Percentiles rank a stretch among this genome's conserved stretches.
Conservation (phyloP, 116 monocot species). For the Thalassia testudinum region DNA sequence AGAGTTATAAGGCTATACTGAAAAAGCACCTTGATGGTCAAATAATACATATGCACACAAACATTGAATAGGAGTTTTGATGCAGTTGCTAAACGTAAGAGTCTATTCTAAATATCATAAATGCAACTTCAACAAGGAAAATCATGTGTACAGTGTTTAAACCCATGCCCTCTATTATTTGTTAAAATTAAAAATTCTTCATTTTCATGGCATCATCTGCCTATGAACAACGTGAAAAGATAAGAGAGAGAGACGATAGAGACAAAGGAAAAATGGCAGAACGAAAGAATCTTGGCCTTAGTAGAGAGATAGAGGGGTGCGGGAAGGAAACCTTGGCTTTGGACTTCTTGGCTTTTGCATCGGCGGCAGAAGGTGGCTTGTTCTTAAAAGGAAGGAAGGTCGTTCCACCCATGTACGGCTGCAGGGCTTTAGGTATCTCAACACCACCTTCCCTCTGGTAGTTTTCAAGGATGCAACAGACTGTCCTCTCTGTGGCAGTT, state of each 20-base stretch:
- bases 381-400: conserved; percentile 66
- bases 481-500: conserved; percentile 87
- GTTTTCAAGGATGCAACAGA: conserved; percentile 90
- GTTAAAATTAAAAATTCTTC: too few species aligned
- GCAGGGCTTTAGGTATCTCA: conserved; percentile 52
- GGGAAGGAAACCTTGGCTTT: conserved; percentile 29
- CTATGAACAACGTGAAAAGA: not conserved
- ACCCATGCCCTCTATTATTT: too few species aligned
- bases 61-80: too few species aligned
- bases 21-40: too few species aligned
- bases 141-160: too few species aligned
- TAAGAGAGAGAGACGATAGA: conserved; percentile 2
- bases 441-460: conserved; percentile 77
- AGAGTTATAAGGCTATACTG: too few species aligned
- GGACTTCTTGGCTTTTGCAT: conserved; percentile 35
- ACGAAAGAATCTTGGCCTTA: conserved; percentile 5
- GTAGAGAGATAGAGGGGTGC: conserved; percentile 10
- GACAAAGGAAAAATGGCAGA: conserved; percentile 2
- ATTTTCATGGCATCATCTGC: not conserved
- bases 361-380: conserved; percentile 9
- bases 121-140: too few species aligned
- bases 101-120: too few species aligned
- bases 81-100: too few species aligned
- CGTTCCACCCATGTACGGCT: conserved; percentile 67
- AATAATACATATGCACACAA: too few species aligned